Evolutionary conservation across 208 protist genomes (phyloP).

Genomic region (Trypanosomatidae sp.): DNA sequence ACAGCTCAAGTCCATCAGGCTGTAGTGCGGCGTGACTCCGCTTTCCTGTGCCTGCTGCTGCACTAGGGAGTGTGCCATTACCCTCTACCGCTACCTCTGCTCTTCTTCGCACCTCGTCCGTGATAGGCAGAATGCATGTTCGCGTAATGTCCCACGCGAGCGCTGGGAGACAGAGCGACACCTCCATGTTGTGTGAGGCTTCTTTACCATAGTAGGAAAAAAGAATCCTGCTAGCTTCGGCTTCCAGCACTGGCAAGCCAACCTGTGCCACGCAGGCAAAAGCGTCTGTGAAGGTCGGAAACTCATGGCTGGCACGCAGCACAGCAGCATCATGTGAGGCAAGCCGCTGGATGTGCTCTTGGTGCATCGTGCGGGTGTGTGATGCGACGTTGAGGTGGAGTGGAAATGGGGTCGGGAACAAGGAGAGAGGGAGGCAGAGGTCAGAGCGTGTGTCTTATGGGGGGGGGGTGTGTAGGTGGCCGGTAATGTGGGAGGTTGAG

Average conservation of each 20-base stretch:
- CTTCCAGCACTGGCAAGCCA: conserved; percentile 18
- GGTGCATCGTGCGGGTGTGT: neutral
- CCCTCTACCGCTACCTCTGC: neutral
- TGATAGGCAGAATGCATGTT: neutral
- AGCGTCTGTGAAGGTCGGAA: conserved; percentile 45
- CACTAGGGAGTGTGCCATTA: neutral
- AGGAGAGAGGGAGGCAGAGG: neutral
- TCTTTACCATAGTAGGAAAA: neutral
- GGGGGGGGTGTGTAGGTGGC: neutral
- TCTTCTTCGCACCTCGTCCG: neutral
- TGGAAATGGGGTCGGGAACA: neutral
- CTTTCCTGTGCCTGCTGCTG: neutral
- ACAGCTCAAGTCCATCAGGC: neutral
- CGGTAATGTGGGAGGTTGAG: neutral
- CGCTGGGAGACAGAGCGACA: conserved; percentile 22
- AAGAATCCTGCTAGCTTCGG: neutral
- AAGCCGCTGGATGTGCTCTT: conserved; percentile 27
- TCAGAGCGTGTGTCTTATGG: neutral
- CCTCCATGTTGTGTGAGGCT: conserved; percentile 15
- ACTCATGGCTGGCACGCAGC: conserved; percentile 38
- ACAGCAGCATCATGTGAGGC: conserved; percentile 17
- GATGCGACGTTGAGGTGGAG: neutral
- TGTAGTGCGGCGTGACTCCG: neutral
- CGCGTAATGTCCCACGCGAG: conserved; percentile 25
- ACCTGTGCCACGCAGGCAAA: conserved; percentile 20